Percentiles rank a stretch among this genome's conserved stretches.
Evolutionary conservation across 1,284 basidiomycete genomes (phyloP).

Genomic region (Peniophora sp.): DNA sequence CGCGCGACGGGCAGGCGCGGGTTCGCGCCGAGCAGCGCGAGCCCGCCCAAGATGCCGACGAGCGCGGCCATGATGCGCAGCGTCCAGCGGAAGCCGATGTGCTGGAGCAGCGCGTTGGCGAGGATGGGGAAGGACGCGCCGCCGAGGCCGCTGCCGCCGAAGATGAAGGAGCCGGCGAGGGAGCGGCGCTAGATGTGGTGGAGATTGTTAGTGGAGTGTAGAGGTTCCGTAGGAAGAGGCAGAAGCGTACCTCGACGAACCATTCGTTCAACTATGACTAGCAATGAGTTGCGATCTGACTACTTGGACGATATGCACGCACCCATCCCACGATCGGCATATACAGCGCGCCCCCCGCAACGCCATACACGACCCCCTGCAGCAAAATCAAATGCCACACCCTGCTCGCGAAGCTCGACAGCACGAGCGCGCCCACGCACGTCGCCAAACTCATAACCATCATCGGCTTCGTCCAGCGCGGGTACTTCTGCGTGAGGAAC

Average conservation of each 20-base stretch:
- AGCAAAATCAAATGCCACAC: conserved; percentile 19
- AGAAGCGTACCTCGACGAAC: conserved; percentile 2
- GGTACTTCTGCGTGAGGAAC: conserved; percentile 17
- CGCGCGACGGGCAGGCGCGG: conserved; percentile 15
- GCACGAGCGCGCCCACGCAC: conserved; percentile 14
- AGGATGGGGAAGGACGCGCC: conserved; percentile 20
- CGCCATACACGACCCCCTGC: conserved; percentile 18
- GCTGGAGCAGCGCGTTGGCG: conserved; percentile 15
- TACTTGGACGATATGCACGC: background rate
- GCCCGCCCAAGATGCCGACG: conserved; percentile 13
- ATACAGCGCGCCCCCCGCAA: conserved; percentile 17
- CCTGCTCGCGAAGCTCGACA: conserved; percentile 19
- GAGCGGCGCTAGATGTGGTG: conserved; percentile 14
- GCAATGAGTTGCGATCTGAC: too few species aligned
- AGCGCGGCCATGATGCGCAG: conserved; percentile 17
- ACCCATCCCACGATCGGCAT: conserved; percentile 14
- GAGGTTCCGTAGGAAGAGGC: too few species aligned
- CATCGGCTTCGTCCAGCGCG: conserved; percentile 14
- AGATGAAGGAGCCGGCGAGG: conserved; percentile 20
- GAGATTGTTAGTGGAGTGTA: too few species aligned
- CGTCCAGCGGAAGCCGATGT: conserved; percentile 19
- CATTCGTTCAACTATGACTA: conserved; percentile 1
- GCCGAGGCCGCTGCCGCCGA: conserved; percentile 20
- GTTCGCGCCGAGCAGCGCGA: conserved; percentile 16
- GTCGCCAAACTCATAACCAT: conserved; percentile 16